These are phyloP conservation scores for Biscogniauxia sp. DNA, from an alignment of 2,329 filamentous ascomycete species.

Conservation along the genomic window DNA sequence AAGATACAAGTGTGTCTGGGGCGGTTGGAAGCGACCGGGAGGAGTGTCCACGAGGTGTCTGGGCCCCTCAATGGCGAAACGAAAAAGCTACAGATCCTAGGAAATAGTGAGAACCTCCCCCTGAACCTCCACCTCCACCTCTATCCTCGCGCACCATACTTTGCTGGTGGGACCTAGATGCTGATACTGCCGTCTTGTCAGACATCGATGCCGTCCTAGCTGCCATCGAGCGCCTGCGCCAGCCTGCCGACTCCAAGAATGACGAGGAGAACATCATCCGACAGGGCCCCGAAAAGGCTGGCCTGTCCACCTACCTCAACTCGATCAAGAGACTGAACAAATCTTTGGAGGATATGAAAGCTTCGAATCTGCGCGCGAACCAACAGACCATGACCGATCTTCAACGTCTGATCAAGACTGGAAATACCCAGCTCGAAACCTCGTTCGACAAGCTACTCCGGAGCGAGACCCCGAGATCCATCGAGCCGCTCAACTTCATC, in stretches of 20 bases:
- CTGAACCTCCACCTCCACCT: too few relatives aligned
- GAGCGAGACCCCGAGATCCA: slow-evolving; percentile 71
- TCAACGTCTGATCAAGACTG: slow-evolving; percentile 71
- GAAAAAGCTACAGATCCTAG: slow-evolving; percentile 81
- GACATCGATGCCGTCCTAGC: slow-evolving; percentile 83
- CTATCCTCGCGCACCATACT: too few relatives aligned
- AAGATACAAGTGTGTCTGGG: slow-evolving; percentile 89
- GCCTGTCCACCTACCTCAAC: slow-evolving; percentile 79
- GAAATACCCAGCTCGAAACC: slow-evolving; percentile 78
- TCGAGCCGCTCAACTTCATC: slow-evolving; percentile 89
- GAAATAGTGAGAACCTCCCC: slow-evolving; percentile 59
- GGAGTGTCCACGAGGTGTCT: slow-evolving; percentile 87
- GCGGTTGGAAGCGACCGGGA: slow-evolving; percentile 81
- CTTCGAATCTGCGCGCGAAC: slow-evolving; percentile 89
- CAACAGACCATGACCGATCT: slow-evolving; percentile 85
- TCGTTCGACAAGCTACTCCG: slow-evolving; percentile 76
- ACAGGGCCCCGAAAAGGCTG: slow-evolving; percentile 78
- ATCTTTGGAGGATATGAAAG: slow-evolving; percentile 78
- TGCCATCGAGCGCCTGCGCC: slow-evolving; percentile 83
- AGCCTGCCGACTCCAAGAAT: slow-evolving; percentile 89
- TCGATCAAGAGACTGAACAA: slow-evolving; percentile 87
- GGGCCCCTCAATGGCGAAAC: slow-evolving; percentile 93
- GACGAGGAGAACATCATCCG: slow-evolving; percentile 90
- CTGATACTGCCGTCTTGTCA: slow-evolving; percentile 34
- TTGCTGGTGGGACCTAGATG: slow-evolving; percentile 1